These are phyloP conservation scores for Teratosphaeria gauchensis DNA, from an alignment of 2,329 filamentous ascomycete species.

Conservation along the genomic window DNA sequence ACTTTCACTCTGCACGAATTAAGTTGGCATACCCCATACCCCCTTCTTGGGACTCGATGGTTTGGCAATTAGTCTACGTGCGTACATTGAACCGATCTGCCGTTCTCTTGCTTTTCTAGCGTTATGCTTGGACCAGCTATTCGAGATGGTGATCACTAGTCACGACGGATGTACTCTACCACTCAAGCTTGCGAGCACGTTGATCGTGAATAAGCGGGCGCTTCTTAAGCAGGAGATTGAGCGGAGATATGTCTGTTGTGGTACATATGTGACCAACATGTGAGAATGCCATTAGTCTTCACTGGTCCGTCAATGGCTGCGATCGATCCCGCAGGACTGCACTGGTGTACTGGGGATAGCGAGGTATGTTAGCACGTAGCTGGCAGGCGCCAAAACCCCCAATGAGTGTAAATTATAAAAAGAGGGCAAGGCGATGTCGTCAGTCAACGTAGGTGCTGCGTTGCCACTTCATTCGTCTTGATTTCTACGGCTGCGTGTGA, in stretches of 20 bases:
- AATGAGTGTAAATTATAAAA: too few relatives aligned
- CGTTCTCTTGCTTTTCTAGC: not conserved
- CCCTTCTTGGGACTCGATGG: slow-evolving; percentile 47
- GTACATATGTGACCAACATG: not conserved
- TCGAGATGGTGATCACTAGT: not conserved
- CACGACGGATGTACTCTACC: not conserved
- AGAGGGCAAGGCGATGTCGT: too few relatives aligned
- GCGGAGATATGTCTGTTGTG: not conserved
- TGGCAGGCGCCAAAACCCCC: too few relatives aligned
- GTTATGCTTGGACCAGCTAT: slow-evolving; percentile 1
- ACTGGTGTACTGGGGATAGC: too few relatives aligned
- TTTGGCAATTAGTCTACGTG: slow-evolving; percentile 96
- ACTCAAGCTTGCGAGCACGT: not conserved
- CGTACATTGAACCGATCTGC: slow-evolving; percentile 53
- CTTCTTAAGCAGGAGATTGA: not conserved
- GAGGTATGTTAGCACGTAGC: too few relatives aligned
- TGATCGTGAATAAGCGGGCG: not conserved
- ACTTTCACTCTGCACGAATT: slow-evolving; percentile 48
- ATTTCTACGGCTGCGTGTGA: too few relatives aligned
- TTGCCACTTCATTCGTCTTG: too few relatives aligned
- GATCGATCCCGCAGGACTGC: too few relatives aligned
- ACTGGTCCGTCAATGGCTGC: too few relatives aligned
- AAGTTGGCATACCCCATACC: slow-evolving; percentile 71
- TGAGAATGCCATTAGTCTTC: too few relatives aligned
- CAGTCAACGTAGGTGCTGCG: too few relatives aligned